Percentiles rank a stretch among this genome's conserved stretches.
These are phyloP conservation scores for Boletus tylopilopsis DNA, from an alignment of 768 basidiomycete species.

Conservation along the genomic window DNA sequence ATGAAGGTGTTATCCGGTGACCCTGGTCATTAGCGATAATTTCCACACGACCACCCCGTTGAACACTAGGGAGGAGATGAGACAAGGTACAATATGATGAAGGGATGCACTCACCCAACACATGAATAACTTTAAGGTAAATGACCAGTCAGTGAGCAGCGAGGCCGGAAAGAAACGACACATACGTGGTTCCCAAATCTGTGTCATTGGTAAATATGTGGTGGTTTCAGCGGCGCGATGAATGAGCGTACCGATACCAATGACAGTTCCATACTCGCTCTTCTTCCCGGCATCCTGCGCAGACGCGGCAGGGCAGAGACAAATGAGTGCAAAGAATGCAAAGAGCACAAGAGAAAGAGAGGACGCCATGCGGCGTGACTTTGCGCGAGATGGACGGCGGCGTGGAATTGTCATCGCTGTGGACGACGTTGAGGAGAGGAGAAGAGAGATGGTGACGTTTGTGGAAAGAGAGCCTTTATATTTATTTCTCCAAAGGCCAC, in stretches of 20 bases:
- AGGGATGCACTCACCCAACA: conserved; percentile 71
- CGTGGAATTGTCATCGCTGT: conserved; percentile 26
- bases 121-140: conserved; percentile 73
- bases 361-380: conserved; percentile 51
- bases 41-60: conserved; percentile 82
- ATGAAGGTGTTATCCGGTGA: conserved; percentile 86
- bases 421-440: conserved; percentile 13
- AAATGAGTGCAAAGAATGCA: conserved; percentile 67
- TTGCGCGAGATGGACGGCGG: conserved; percentile 51
- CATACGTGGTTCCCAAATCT: conserved; percentile 92
- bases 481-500: conserved; percentile 19
- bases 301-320: conserved; percentile 59
- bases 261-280: conserved; percentile 85
- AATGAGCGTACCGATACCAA: conserved; percentile 75
- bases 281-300: conserved; percentile 56
- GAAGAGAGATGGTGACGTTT: conserved; percentile 5
- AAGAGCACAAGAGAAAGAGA: conserved; percentile 59
- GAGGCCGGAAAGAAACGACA: not conserved
- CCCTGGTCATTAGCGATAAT: conserved; percentile 90
- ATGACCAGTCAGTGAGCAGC: conserved; percentile 13
- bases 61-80: conserved; percentile 49
- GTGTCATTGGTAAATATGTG: conserved; percentile 8
- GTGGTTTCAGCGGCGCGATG: accelerated
- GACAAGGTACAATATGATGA: not conserved
- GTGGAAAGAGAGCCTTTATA: conserved; percentile 18